Evolutionary conservation across 192 early-diverging fungal species (phyloP).

Genomic region (Coemansia sp.): DNA sequence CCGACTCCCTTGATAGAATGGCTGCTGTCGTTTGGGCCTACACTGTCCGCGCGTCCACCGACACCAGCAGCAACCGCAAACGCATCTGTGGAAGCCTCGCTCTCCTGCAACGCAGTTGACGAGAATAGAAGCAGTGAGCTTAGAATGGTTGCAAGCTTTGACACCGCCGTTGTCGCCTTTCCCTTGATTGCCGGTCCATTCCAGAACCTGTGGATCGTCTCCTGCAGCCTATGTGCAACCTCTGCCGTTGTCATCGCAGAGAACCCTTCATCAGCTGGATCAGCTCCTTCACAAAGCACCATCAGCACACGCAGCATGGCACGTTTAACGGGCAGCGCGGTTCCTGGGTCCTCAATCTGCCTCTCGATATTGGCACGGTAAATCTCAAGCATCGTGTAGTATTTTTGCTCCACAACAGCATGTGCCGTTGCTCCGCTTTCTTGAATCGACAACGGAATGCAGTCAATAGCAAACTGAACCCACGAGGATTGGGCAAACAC

Average conservation of each 20-base stretch:
- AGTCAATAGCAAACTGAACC: slow-evolving; percentile 18
- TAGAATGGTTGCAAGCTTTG: slow-evolving; percentile 27
- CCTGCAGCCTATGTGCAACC: slow-evolving; percentile 40
- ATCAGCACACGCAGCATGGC: slow-evolving; percentile 37
- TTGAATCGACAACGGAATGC: slow-evolving; percentile 15
- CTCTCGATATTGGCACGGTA: slow-evolving; percentile 41
- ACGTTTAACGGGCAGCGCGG: slow-evolving; percentile 32
- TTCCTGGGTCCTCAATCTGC: slow-evolving; percentile 22
- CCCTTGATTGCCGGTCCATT: slow-evolving; percentile 14
- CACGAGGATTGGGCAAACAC: slow-evolving; percentile 34
- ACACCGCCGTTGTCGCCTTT: slow-evolving; percentile 2
- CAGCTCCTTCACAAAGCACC: slow-evolving; percentile 39
- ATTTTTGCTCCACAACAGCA: background rate
- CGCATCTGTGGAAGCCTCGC: slow-evolving; percentile 48
- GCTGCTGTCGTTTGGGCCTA: background rate
- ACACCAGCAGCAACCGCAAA: slow-evolving; percentile 43
- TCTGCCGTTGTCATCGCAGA: slow-evolving; percentile 54
- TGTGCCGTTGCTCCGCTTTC: background rate
- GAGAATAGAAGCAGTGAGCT: slow-evolving; percentile 49
- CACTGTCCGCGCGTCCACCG: background rate
- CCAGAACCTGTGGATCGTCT: slow-evolving; percentile 34
- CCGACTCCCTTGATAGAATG: slow-evolving; percentile 10
- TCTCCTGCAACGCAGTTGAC: slow-evolving; percentile 36
- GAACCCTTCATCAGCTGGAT: slow-evolving; percentile 34
- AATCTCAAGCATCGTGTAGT: slow-evolving; percentile 37